phyloP scores from a whole-genome alignment of 1,139 yeast species.

The Sugiyamaella xylanicola region DNA sequence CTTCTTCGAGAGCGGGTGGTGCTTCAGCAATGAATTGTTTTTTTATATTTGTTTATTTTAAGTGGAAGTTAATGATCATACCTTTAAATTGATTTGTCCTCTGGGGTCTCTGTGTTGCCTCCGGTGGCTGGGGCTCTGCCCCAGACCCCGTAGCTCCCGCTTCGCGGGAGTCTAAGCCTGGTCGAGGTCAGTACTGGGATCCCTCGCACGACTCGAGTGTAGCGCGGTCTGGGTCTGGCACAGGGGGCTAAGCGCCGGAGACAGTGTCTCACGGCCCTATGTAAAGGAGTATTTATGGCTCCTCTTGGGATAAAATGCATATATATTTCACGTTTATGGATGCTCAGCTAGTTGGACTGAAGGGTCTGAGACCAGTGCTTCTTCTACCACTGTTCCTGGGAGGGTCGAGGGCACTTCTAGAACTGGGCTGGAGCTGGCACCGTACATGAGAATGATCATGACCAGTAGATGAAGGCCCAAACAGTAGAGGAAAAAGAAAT shows the following conservation, averaged over 20 bases:
- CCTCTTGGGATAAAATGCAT: conserved; percentile 1
- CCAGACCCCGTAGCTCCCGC: not conserved
- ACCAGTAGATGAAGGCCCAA: conserved; percentile 73
- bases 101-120: too few relatives aligned
- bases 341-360: conserved; percentile 15
- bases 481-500: conserved; percentile 74
- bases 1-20: conserved; percentile 6
- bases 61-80: conserved; percentile 21
- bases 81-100: too few relatives aligned
- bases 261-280: too few relatives aligned
- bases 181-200: too few relatives aligned
- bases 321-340: not conserved
- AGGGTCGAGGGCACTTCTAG: conserved; percentile 13
- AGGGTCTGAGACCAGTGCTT: conserved; percentile 1
- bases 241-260: not conserved
- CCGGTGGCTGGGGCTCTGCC: conserved; percentile 11
- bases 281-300: too few relatives aligned
- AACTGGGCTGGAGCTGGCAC: conserved; percentile 14
- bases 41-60: conserved; percentile 14
- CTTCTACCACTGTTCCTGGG: not conserved
- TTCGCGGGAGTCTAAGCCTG: too few relatives aligned
- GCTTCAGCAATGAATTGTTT: conserved; percentile 16
- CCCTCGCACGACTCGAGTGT: too few relatives aligned
- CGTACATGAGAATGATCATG: conserved; percentile 50
- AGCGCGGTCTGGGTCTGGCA: not conserved